phyloP scores from a whole-genome alignment of 257 asterid genomes.

The Galeopsis tetrahit region DNA sequence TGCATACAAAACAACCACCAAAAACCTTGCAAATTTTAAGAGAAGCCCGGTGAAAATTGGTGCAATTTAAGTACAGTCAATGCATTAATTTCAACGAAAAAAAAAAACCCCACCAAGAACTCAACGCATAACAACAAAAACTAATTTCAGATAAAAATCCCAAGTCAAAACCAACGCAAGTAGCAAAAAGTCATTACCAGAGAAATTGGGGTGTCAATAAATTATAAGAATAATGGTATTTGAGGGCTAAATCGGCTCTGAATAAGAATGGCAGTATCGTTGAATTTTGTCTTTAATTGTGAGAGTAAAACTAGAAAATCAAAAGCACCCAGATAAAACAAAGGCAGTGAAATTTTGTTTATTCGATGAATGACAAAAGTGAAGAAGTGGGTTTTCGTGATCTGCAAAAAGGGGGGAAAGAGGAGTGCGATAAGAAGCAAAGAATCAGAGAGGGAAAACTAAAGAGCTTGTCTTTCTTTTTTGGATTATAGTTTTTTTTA shows the following conservation, averaged over 20 bases:
- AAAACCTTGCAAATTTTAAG: conserved; percentile 22
- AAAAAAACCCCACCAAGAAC: conserved; percentile 22
- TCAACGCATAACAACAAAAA: conserved; percentile 10
- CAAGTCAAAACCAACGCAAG: conserved; percentile 20
- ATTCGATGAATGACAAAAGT: conserved; percentile 29
- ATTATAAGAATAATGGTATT: neutral
- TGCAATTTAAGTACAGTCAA: conserved; percentile 29
- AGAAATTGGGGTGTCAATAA: conserved; percentile 1
- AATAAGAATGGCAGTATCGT: neutral
- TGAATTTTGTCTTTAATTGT: conserved; percentile 3
- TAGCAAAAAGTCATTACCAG: conserved; percentile 6
- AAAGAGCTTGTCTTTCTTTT: too few species aligned
- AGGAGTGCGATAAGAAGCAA: conserved; percentile 29
- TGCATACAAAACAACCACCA: conserved; percentile 15
- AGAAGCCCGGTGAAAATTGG: conserved; percentile 35
- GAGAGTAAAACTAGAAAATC: conserved; percentile 14
- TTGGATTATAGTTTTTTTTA: too few species aligned
- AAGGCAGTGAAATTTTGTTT: conserved; percentile 26
- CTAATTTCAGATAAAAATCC: conserved; percentile 6
- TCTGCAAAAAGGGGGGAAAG: conserved; percentile 34
- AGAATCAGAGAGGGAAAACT: conserved; percentile 40
- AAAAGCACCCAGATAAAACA: conserved; percentile 14
- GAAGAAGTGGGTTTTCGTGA: conserved; percentile 20
- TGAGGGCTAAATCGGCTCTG: conserved; percentile 4
- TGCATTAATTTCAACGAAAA: neutral